Conservation (phyloP, 78 protist species). For the Guillardia theta region DNA sequence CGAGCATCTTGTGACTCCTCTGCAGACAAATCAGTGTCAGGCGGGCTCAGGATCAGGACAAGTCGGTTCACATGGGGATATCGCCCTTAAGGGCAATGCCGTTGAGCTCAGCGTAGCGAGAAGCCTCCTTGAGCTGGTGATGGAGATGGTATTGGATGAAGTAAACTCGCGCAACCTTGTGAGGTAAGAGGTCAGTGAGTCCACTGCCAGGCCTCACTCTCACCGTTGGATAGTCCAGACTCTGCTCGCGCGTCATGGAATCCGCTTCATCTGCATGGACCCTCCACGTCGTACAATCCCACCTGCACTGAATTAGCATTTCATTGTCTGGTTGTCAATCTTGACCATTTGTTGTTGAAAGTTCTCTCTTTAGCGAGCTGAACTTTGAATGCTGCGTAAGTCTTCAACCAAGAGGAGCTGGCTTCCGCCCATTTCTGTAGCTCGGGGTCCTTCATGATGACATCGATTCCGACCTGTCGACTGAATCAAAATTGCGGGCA, state of each 20-base stretch:
- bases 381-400: conserved; percentile 11
- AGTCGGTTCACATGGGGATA: conserved; percentile 88
- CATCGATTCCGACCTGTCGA: neutral
- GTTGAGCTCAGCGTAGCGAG: conserved; percentile 41
- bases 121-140: conserved; percentile 67
- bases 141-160: conserved; percentile 79
- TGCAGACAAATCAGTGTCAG: no score
- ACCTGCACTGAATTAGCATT: no score
- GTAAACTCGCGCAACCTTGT: neutral
- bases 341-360: neutral
- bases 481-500: neutral
- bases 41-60: no score
- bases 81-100: conserved; percentile 87
- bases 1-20: conserved; percentile 75
- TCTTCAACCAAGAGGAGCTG: neutral
- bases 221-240: neutral
- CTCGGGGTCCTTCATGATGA: neutral
- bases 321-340: no score
- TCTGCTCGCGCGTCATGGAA: neutral
- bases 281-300: neutral
- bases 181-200: neutral
- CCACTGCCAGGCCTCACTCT: neutral
- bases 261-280: neutral
- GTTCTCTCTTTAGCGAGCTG: neutral
- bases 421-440: neutral